Base-by-base conservation (phyloP, 1,284 basidiomycete genomes). In the Sphagnurus paluster region DNA sequence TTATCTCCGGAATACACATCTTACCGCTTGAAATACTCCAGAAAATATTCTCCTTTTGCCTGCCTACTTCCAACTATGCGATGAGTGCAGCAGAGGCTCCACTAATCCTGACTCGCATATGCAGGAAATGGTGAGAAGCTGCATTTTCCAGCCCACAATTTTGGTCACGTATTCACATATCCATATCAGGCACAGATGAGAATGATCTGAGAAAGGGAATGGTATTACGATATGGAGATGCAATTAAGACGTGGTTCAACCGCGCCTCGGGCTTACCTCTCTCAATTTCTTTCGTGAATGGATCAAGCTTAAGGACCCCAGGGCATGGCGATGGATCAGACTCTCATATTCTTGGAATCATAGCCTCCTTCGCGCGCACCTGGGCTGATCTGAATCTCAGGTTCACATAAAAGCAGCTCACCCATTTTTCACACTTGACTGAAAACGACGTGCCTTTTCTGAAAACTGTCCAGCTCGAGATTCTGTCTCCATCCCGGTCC, bases 121-220 rank as follows among this genome's bases (percentile, higher is more conserved):
- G 41, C n/a, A 35, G 32, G 3, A 13, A n/a, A 8, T 34, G 43
- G 43, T 20, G 43, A 13, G 6, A 39, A 10, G 21, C 32, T 8
- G 23, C 16, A 2, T 24, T 38, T 21, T 44, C 36, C 10, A 44
- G 35, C 6, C 35, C 34, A 23, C 16, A 39, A 14, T 28, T 44
- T 4, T 44, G 43, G 43, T 39, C 35, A 2, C 39, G 35, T 7
- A 26, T 44, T 9, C 43, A 44, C 34, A 17, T 44, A 25, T 9
- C 43, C 43, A 16, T 39, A 4, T 11, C 4, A 11, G 8, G 24
- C 3, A 13, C 19, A 13, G 5, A 2, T 28, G 25, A 29, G 3
- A 2, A 39, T n/a, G 9, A 17, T n/a, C 4, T 3, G n/a, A n/a
- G n/a, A n/a, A n/a, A n/a, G n/a, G n/a, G n/a, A 4, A 11, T 26